Conservation (phyloP, 257 asterid species). For the Nicotiana tomentosiformis region DNA sequence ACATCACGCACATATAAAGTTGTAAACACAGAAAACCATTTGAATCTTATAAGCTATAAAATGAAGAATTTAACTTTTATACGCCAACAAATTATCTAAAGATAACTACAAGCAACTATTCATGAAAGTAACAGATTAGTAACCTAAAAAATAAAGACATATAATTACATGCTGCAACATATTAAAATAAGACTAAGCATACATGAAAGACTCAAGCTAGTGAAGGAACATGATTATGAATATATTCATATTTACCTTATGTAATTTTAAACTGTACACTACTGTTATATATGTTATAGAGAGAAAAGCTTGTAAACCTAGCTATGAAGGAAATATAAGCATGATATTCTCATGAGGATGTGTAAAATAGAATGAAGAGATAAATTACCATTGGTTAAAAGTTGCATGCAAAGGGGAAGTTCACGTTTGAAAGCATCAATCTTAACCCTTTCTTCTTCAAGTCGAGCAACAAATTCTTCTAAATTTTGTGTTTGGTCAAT, state of each 20-base stretch:
- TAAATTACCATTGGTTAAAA: slow-evolving; percentile 70
- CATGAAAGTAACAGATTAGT: not conserved
- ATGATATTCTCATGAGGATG: not conserved
- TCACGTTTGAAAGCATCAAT: slow-evolving; percentile 97
- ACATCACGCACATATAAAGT: slow-evolving; percentile 5
- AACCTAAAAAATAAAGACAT: not conserved
- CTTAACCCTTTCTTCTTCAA: slow-evolving; percentile 90
- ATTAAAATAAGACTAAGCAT: not conserved
- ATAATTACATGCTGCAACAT: too few relatives aligned
- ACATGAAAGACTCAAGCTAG: not conserved
- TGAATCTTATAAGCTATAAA: slow-evolving; percentile 8
- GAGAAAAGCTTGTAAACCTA: not conserved
- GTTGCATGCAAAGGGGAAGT: slow-evolving; percentile 98
- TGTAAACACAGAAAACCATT: slow-evolving; percentile 21
- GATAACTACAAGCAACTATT: too few relatives aligned
- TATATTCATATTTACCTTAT: not conserved
- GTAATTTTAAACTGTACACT: not conserved
- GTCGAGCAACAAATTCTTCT: slow-evolving; percentile 65
- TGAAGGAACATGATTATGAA: slow-evolving; percentile 1
- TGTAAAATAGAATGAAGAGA: not conserved
- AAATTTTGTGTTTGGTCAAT: slow-evolving; percentile 50
- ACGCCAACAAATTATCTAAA: too few relatives aligned
- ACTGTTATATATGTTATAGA: not conserved
- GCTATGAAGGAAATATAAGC: not conserved
- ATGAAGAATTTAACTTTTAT: not conserved